Evolutionary conservation across 2,329 filamentous ascomycete genomes (phyloP).

Genomic region (Nemania serpens): DNA sequence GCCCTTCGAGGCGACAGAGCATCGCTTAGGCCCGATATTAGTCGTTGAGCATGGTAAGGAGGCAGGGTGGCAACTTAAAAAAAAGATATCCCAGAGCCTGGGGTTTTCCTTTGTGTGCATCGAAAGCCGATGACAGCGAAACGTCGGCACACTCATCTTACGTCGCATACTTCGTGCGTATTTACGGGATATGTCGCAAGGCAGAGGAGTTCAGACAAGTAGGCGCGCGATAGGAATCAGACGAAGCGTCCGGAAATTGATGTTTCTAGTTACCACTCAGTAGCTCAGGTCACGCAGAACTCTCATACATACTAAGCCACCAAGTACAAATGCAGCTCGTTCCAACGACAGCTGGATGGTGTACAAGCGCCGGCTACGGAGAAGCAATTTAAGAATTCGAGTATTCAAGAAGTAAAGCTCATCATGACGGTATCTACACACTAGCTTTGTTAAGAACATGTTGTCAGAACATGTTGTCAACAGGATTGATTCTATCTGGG

Average conservation of each 20-base stretch:
- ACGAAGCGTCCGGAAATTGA: slow-evolving; percentile 2
- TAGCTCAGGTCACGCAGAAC: slow-evolving; percentile 2
- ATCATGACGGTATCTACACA: too few relatives aligned
- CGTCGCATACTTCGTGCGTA: slow-evolving; percentile 4
- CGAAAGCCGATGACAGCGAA: not conserved
- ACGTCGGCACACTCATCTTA: not conserved
- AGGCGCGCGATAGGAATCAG: not conserved
- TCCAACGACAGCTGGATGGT: not conserved
- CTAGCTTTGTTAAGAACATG: too few relatives aligned
- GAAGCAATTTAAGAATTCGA: slow-evolving; percentile 17
- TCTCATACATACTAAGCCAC: not conserved
- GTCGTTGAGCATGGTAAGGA: slow-evolving; percentile 5
- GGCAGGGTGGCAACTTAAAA: not conserved
- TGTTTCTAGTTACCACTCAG: not conserved
- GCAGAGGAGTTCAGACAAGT: slow-evolving; percentile 7
- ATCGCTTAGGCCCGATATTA: slow-evolving; percentile 2
- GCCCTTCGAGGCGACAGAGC: slow-evolving; percentile 7
- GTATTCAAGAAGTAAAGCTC: too few relatives aligned
- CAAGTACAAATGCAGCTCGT: not conserved
- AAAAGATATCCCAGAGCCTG: not conserved
- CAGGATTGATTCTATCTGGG: slow-evolving; percentile 1
- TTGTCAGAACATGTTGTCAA: too few relatives aligned
- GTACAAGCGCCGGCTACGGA: slow-evolving; percentile 2
- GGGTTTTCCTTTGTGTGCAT: slow-evolving; percentile 21
- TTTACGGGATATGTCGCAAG: slow-evolving; percentile 2